Evolutionary conservation across 2,329 filamentous ascomycete species (phyloP).

Genomic region (Xylariaceae sp.): DNA sequence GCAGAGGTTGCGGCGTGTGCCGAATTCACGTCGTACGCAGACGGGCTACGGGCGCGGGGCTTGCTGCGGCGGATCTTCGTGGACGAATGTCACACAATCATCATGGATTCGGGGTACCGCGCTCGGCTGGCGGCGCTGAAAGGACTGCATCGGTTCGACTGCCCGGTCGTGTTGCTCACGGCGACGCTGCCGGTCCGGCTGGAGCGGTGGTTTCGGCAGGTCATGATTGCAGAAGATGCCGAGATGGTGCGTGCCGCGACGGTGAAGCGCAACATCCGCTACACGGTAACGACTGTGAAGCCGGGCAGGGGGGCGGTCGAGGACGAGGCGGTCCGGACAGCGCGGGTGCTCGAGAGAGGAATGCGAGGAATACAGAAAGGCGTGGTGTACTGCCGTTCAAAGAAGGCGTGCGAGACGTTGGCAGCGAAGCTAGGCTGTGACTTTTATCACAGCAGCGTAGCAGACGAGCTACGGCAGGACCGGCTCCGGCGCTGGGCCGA

Average conservation of each 20-base stretch:
- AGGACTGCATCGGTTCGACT: constrained; percentile 2
- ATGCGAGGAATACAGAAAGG: too few relatives aligned
- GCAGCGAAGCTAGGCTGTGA: neutral
- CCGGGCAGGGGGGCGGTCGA: too few relatives aligned
- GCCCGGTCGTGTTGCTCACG: neutral
- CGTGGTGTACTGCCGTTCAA: too few relatives aligned
- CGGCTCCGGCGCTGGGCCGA: too few relatives aligned
- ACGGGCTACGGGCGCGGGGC: neutral
- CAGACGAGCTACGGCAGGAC: neutral
- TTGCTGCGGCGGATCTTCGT: constrained; percentile 9
- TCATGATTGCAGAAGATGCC: neutral
- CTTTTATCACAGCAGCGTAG: neutral
- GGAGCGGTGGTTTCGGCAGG: neutral
- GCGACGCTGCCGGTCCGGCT: constrained; percentile 7
- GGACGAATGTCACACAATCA: constrained; percentile 7
- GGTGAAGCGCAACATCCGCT: too few relatives aligned
- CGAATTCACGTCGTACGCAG: neutral
- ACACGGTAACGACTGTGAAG: too few relatives aligned
- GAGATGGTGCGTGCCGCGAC: neutral
- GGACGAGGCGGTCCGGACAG: too few relatives aligned
- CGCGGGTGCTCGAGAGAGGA: too few relatives aligned
- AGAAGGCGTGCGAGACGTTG: neutral
- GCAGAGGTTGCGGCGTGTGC: neutral
- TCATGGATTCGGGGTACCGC: neutral
- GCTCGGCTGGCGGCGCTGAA: too few relatives aligned